Base-by-base conservation (phyloP, 2,329 filamentous ascomycete genomes). In the Alternaria infectoria region DNA sequence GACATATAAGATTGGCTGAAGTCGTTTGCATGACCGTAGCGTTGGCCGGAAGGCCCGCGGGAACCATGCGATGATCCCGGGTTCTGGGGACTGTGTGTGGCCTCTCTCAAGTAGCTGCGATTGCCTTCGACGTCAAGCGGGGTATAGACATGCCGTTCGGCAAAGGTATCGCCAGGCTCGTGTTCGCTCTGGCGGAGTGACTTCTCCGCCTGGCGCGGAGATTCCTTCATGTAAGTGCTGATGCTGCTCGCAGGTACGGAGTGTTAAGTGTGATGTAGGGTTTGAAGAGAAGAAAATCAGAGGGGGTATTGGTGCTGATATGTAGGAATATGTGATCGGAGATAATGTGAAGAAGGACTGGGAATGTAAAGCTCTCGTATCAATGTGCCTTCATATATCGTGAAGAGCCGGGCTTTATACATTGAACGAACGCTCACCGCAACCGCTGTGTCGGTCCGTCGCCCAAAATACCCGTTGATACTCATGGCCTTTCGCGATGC, bases 21-120 rank as follows among this genome's bases (percentile, higher is more conserved):
- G n/a, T 63, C 60, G 69, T 69, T 71, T 74, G 69, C 54, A 45
- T 57, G 50, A 12, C 25, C 56, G 45, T 52, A 45, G 4, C 21
- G 49, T 12, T 59, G 55, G 40, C 49, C 28, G 26, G 51, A 50
- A 6, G 56, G 30, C 6, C 54, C 56, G 25, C 59, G 45, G 30
- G 32, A 52, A 1, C 56, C 54, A 52, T 68, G 58, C 52, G 64
- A n/a, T 30, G 57, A 6, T 26, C 44, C 46, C 32, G 62, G 5
- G 9, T 43, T 17, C n/a, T 43, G n/a, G 4, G 23, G 26, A 19
- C 13, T 13, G 12, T 45, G 12, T 47, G 57, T 56, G 40, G 54
- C 30, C n/a, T 64, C 45, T 12, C 44, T 36, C 12, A 65, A 57
- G 51, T 49, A 64, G 12, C 11, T 36, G n/a, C 45, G 17, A 21